Evolutionary conservation across 768 basidiomycete species (phyloP), one percentile per base, ranked within the genome.

Genomic region (Boletus tomentosulus): DNA sequence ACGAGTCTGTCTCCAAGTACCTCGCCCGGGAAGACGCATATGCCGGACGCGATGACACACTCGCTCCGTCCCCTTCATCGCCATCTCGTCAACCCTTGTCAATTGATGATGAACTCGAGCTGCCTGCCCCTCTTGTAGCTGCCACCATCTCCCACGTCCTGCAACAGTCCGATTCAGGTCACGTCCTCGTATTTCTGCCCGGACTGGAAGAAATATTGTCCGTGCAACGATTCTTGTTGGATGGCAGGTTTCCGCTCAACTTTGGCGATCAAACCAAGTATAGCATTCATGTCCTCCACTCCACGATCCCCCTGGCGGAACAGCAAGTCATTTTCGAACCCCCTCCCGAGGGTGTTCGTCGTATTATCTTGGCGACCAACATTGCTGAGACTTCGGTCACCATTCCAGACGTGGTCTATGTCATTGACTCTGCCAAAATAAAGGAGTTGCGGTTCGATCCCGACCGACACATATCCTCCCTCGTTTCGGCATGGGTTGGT

Each of bases 311-410:
- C 16, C 76, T 93, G 27, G 79, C 81, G 1, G 93, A 97, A 62
- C 95, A 98, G 65, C 89, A 93, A 67, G 77, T 83, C 52, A 87
- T 98, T 48, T 97, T 97, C 65, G 85, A 90, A 22, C 88, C 92
- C 1, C 87, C 93, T 7, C 78, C 84, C 0, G 56, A 66, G 3
- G 92, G 92, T 10, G 78, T 92, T 19, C 85, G 94, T 51, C 84
- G 94, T 25, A 78, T 98, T 64, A 96, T 98, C 60, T 77, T 98
- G 46, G 83, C 94, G 5, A 98, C 95, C 37, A 97, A 97, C 67
- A 93, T 97, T 43, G 94, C 94, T 12, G 95, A 98, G 71, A 95
- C 94, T 3, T 94, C 92, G 4, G 79, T 97, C 60, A 98, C 95
- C 4, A 96, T 98, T 60, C 93, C 93, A 1, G 91, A 96, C 59